Evolutionary conservation across 306 rosid genomes (phyloP).

Genomic region (Dryas alaskensis): DNA sequence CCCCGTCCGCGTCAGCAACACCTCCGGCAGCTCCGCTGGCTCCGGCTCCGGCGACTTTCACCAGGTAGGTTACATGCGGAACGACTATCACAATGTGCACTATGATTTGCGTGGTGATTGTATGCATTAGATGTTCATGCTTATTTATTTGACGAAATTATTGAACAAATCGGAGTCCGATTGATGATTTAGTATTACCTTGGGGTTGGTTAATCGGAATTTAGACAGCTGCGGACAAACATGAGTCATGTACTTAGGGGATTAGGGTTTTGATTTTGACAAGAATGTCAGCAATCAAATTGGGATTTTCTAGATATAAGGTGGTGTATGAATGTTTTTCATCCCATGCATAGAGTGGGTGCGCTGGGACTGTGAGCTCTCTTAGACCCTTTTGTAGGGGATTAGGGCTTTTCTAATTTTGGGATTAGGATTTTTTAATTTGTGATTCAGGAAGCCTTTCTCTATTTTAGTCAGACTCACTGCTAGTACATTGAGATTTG

Average conservation of each 20-base stretch:
- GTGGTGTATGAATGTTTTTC: not conserved
- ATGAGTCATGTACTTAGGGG: not conserved
- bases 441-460: not conserved
- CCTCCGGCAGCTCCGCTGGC: constrained; percentile 93
- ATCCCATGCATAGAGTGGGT: not conserved
- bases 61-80: constrained; percentile 46
- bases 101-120: not conserved
- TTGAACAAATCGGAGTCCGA: not conserved
- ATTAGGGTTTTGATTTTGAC: not conserved
- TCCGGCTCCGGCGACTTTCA: constrained; percentile 98
- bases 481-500: not conserved
- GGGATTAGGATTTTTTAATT: not conserved
- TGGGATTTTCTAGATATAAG: not conserved
- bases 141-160: not conserved
- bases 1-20: constrained; percentile 94
- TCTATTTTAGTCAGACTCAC: not conserved
- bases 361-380: not conserved
- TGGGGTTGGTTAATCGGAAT: not conserved
- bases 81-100: not conserved
- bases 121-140: not conserved
- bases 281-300: not conserved
- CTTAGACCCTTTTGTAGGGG: not conserved
- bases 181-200: not conserved
- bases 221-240: not conserved
- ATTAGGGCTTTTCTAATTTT: not conserved